phyloP scores from a whole-genome alignment of 2,329 filamentous ascomycete genomes.

The Berkeleyomyces basicola region DNA sequence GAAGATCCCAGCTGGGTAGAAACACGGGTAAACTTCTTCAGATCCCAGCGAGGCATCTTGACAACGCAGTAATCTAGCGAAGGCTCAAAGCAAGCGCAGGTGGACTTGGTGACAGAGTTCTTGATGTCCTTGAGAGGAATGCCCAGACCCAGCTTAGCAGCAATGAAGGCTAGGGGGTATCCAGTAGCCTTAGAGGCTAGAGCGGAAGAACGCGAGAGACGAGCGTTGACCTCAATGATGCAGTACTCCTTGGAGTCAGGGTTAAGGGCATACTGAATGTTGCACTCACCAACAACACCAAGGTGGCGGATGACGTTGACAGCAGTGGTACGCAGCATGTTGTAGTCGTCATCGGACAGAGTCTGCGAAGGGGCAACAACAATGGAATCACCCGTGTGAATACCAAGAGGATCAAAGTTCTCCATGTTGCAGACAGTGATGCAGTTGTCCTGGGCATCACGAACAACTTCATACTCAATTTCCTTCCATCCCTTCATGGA shows the following conservation, averaged over 20 bases:
- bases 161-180: constrained; percentile 90
- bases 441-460: constrained; percentile 91
- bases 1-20: constrained; percentile 91
- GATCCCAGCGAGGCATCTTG: constrained; percentile 96
- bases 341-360: constrained; percentile 93
- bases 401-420: constrained; percentile 96
- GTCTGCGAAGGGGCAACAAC: constrained; percentile 96
- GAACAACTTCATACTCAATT: constrained; percentile 96
- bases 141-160: constrained; percentile 85
- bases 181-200: constrained; percentile 94
- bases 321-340: constrained; percentile 94
- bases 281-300: constrained; percentile 95
- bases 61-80: constrained; percentile 96
- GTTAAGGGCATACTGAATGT: constrained; percentile 96
- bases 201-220: constrained; percentile 86
- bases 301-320: constrained; percentile 95
- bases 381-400: constrained; percentile 95
- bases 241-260: constrained; percentile 92
- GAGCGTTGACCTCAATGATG: constrained; percentile 97
- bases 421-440: constrained; percentile 99
- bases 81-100: constrained; percentile 94
- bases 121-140: constrained; percentile 93
- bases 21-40: constrained; percentile 97
- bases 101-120: constrained; percentile 90
- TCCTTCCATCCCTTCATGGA: constrained; percentile 99